phyloP scores from a whole-genome alignment of 2,329 filamentous ascomycete genomes.

The Diplodia intermedia region DNA sequence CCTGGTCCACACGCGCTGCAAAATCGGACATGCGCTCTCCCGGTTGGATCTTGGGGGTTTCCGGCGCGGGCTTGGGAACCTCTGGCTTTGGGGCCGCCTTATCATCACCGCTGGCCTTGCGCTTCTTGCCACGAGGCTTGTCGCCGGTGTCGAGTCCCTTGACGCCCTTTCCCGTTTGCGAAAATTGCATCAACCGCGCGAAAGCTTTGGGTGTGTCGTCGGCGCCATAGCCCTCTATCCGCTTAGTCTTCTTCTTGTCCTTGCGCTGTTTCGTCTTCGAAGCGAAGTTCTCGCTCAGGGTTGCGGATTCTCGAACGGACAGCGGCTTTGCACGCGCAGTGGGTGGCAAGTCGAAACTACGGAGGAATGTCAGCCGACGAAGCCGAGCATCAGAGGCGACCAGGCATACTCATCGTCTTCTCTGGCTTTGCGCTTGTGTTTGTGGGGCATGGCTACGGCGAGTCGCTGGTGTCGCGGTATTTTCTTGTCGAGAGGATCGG shows the following conservation, averaged over 20 bases:
- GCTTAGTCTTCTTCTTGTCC: conserved; percentile 42
- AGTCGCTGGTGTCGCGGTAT: not conserved
- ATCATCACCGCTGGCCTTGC: conserved; percentile 47
- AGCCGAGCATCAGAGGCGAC: conserved; percentile 34
- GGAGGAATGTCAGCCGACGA: conserved; percentile 48
- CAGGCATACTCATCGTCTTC: conserved; percentile 65
- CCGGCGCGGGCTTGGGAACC: conserved; percentile 35
- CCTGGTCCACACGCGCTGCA: conserved; percentile 79
- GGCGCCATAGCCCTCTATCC: conserved; percentile 61
- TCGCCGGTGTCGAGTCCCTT: conserved; percentile 76
- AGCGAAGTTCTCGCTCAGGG: conserved; percentile 47
- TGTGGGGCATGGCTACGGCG: conserved; percentile 75
- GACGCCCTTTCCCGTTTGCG: conserved; percentile 63
- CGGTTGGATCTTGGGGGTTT: conserved; percentile 73
- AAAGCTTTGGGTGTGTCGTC: conserved; percentile 92
- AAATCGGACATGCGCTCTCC: conserved; percentile 87
- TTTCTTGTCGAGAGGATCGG: conserved; percentile 18
- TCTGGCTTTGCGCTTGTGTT: conserved; percentile 72
- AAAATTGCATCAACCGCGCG: conserved; percentile 79
- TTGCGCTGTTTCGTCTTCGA: conserved; percentile 48
- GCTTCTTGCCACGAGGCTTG: conserved; percentile 55
- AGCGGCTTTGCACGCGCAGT: conserved; percentile 65
- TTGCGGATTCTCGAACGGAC: conserved; percentile 53
- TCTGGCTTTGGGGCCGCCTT: conserved; percentile 38
- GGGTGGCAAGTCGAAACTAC: conserved; percentile 66